These are phyloP conservation scores for Yamadazyma mexicana DNA, from an alignment of 1,139 yeast genomes.

Conservation along the genomic window DNA sequence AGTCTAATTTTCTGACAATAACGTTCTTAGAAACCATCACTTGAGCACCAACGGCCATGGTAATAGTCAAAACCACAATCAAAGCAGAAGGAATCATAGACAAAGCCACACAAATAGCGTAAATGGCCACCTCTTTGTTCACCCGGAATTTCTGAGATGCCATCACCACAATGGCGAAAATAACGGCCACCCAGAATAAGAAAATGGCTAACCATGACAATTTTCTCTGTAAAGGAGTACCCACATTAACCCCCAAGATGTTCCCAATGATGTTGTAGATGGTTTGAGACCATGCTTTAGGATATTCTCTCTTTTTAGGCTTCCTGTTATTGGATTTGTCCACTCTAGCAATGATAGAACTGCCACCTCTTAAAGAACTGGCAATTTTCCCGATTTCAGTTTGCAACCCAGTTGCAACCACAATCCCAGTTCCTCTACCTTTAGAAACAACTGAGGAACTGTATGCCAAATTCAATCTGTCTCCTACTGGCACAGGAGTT, in stretches of 20 bases:
- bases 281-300: slow-evolving; percentile 39
- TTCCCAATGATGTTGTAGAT: slow-evolving; percentile 50
- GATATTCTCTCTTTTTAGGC: slow-evolving; percentile 46
- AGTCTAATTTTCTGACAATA: slow-evolving; percentile 74
- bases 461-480: slow-evolving; percentile 71
- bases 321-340: slow-evolving; percentile 25
- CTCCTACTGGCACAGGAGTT: slow-evolving; percentile 58
- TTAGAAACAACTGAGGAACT: slow-evolving; percentile 72
- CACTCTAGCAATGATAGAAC: slow-evolving; percentile 26
- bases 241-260: slow-evolving; percentile 71
- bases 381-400: slow-evolving; percentile 84
- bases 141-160: slow-evolving; percentile 71
- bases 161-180: slow-evolving; percentile 79
- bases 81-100: slow-evolving; percentile 84
- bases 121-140: slow-evolving; percentile 70
- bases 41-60: slow-evolving; percentile 85
- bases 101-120: slow-evolving; percentile 79
- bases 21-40: slow-evolving; percentile 73
- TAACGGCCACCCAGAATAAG: slow-evolving; percentile 68
- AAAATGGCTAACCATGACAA: slow-evolving; percentile 70
- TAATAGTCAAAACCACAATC: slow-evolving; percentile 77
- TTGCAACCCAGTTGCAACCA: slow-evolving; percentile 61
- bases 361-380: slow-evolving; percentile 46
- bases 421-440: slow-evolving; percentile 76
- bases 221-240: slow-evolving; percentile 66